phyloP scores from a whole-genome alignment of 2,329 filamentous ascomycete species.

The Aschersonia sp. region DNA sequence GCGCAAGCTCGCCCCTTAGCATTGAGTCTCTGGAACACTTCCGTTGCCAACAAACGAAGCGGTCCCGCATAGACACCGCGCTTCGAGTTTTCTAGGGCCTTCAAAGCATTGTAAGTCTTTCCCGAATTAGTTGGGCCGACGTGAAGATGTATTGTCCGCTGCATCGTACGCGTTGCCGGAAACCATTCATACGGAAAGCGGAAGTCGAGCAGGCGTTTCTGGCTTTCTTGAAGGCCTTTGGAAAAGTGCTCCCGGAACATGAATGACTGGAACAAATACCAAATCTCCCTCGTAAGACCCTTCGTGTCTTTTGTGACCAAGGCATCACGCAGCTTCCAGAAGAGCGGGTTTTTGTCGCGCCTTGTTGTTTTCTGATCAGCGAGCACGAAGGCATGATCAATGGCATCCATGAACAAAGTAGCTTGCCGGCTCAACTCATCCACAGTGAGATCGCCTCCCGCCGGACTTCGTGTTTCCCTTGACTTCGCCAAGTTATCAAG shows the following conservation, averaged over 20 bases:
- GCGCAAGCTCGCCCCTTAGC: conserved; percentile 66
- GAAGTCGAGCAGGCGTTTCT: conserved; percentile 60
- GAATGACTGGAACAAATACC: conserved; percentile 54
- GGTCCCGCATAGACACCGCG: conserved; percentile 84
- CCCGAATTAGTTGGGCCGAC: conserved; percentile 96
- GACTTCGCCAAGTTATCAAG: conserved; percentile 13
- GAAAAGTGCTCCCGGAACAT: conserved; percentile 44
- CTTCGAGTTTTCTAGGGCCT: conserved; percentile 63
- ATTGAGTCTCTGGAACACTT: conserved; percentile 80
- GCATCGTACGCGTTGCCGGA: conserved; percentile 64
- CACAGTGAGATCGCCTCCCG: conserved; percentile 14
- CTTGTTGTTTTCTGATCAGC: conserved; percentile 24
- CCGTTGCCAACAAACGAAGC: conserved; percentile 75
- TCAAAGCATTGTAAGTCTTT: conserved; percentile 89
- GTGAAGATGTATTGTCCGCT: conserved; percentile 78
- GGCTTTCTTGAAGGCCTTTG: conserved; percentile 38
- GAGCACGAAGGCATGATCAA: conserved; percentile 29
- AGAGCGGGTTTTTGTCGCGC: conserved; percentile 35
- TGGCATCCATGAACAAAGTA: conserved; percentile 26
- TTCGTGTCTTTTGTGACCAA: conserved; percentile 38
- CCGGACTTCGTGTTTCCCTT: conserved; percentile 5
- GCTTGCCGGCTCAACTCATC: conserved; percentile 29
- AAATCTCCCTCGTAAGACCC: conserved; percentile 43
- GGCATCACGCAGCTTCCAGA: conserved; percentile 42
- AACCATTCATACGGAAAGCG: conserved; percentile 91